Base-by-base conservation (phyloP, 169 alveolate species). In the Plasmodium blacklocki region DNA sequence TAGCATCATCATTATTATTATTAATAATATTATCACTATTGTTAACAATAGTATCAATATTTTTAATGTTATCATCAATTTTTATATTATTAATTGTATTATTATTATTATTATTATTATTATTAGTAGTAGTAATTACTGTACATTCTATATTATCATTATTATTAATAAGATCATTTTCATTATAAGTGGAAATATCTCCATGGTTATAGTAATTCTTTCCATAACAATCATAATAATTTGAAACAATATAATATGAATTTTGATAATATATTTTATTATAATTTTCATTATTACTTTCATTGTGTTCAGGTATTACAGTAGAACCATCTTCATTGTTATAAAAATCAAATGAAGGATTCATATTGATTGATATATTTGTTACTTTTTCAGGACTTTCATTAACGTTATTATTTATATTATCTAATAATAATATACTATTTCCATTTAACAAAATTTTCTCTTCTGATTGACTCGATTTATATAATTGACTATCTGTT, bases 201-300 rank as follows among this genome's bases (percentile, higher is more conserved):
- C 47, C 47, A 12, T 73, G 72, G 9, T 73, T 73, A 32, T 9
- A 56, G 14, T 73, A 47, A 58, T 63, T 47, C 26, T 73, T 56
- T 23, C 58, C 86, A 56, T 73, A 54, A 29, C 58, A 26, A 43
- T 73, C 67, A 43, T 29, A 60, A 54, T 73, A 73, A 49, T 75
- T 62, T 15, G 43, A 62, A 75, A 49, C 58, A 75, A 62, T 43
- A 18, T 45, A 29, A 75, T 59, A 39, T 2, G 78, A 58, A 64
- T 78, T 78, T 18, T 78, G 63, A 78, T 19, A 43, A 66, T 64
- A 78, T 45, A 66, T 49, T 78, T 78, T 78, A 3, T 45, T 58
- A 21, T 11, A 21, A 43, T 66, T 21, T n/a, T 60, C 54, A 64
- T 47, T 43, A 5, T 39, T 39, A 39, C 0, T 39, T 39, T 39